Percentiles rank a stretch among this genome's conserved stretches.
These are phyloP conservation scores for Mycena sanguinolenta DNA, from an alignment of 768 basidiomycete species.

Conservation along the genomic window DNA sequence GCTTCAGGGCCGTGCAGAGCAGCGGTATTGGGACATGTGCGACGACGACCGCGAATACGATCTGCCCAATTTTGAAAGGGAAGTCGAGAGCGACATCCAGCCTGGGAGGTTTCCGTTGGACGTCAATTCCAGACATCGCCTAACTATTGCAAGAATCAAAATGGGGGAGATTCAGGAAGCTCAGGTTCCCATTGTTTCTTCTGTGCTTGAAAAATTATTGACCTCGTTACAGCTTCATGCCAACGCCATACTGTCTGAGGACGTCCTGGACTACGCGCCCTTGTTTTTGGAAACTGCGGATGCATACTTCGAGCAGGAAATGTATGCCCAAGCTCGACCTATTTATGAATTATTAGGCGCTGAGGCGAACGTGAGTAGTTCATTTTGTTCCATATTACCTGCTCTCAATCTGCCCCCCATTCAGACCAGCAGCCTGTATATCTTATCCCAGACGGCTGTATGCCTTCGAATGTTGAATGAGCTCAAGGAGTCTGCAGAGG, in stretches of 20 bases:
- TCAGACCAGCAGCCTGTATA: conserved; percentile 81
- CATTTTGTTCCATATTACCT: neutral
- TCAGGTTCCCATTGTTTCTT: conserved; percentile 62
- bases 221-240: conserved; percentile 17
- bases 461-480: conserved; percentile 87
- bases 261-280: conserved; percentile 81
- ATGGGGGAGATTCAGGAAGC: conserved; percentile 87
- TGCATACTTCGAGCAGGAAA: conserved; percentile 81
- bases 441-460: conserved; percentile 83
- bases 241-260: conserved; percentile 76
- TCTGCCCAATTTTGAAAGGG: conserved; percentile 46
- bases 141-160: conserved; percentile 87
- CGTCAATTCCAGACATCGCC: conserved; percentile 84
- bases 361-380: conserved; percentile 72
- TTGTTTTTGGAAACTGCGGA: conserved; percentile 89
- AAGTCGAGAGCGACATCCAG: conserved; percentile 59
- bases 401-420: neutral
- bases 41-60: conserved; percentile 95
- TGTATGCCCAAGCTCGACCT: conserved; percentile 85
- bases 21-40: conserved; percentile 84
- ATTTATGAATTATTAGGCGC: conserved; percentile 86
- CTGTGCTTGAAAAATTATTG: neutral
- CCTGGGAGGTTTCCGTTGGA: conserved; percentile 77
- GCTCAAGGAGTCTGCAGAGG: conserved; percentile 80
- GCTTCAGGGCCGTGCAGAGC: conserved; percentile 85